phyloP scores from a whole-genome alignment of 2,329 filamentous ascomycete genomes.

The Lecanicillium sp. region DNA sequence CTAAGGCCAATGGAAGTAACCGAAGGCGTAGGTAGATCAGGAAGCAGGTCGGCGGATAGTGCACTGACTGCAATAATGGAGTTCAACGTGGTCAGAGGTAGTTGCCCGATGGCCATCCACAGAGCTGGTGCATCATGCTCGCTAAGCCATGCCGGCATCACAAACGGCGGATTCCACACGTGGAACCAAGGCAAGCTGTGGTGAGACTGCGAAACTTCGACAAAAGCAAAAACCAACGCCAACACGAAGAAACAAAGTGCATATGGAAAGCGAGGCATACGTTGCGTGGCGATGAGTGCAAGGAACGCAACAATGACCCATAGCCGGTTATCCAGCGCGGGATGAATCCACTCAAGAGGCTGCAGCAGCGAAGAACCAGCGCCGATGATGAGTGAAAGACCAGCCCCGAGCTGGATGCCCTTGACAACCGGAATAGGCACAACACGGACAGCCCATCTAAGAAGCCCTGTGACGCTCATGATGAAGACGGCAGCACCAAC shows the following conservation, averaged over 20 bases:
- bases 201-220: conserved; percentile 23
- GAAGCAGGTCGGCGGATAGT: conserved; percentile 69
- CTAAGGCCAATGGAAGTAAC: conserved; percentile 74
- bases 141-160: conserved; percentile 25
- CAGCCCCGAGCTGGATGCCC: conserved; percentile 89
- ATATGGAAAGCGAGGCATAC: conserved; percentile 63
- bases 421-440: conserved; percentile 86
- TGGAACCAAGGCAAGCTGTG: conserved; percentile 40
- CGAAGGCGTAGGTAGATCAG: conserved; percentile 55
- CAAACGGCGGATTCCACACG: conserved; percentile 50
- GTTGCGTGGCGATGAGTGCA: conserved; percentile 59
- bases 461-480: conserved; percentile 71
- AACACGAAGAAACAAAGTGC: conserved; percentile 64
- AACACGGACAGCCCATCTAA: conserved; percentile 62
- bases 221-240: conserved; percentile 56
- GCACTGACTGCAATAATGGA: conserved; percentile 83
- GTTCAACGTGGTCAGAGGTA: conserved; percentile 87
- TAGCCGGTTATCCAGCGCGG: conserved; percentile 67
- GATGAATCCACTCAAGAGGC: conserved; percentile 58
- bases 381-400: conserved; percentile 71
- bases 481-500: conserved; percentile 66
- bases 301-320: conserved; percentile 71
- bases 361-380: conserved; percentile 62
- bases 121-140: conserved; percentile 23
- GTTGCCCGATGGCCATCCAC: conserved; percentile 69